Evolutionary conservation across 2,329 filamentous ascomycete genomes (phyloP).

Genomic region (Penicillium olsonii): DNA sequence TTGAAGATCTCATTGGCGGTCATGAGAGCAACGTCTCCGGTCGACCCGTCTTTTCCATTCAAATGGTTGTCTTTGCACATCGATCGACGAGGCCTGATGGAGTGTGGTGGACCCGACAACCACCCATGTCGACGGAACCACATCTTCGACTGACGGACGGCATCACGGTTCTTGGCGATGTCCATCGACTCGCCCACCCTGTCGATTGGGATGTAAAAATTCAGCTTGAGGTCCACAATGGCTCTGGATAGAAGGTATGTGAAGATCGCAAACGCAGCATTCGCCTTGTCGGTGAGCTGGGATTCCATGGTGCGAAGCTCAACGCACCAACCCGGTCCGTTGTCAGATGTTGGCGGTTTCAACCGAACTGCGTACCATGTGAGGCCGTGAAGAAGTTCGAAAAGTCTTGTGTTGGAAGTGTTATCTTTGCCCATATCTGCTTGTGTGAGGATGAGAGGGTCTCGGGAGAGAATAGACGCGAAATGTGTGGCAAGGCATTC

Average conservation of each 20-base stretch:
- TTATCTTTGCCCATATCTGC: constrained; percentile 13
- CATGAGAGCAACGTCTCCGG: constrained; percentile 6
- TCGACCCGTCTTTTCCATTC: background rate
- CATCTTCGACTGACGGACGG: constrained; percentile 74
- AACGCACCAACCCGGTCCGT: constrained; percentile 86
- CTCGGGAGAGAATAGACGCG: constrained; percentile 13
- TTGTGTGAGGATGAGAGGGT: constrained; percentile 14
- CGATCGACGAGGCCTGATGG: background rate
- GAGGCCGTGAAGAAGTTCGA: constrained; percentile 18
- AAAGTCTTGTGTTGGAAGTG: constrained; percentile 10
- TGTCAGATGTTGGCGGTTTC: constrained; percentile 62
- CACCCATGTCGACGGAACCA: constrained; percentile 85
- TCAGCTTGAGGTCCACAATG: constrained; percentile 82
- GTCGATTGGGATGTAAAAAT: constrained; percentile 85
- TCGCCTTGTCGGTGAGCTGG: constrained; percentile 90
- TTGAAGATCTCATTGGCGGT: constrained; percentile 16
- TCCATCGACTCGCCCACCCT: constrained; percentile 90
- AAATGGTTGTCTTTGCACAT: background rate
- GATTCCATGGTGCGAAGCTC: constrained; percentile 96
- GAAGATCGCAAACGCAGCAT: constrained; percentile 88
- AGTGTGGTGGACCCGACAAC: constrained; percentile 38
- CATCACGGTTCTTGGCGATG: constrained; percentile 75
- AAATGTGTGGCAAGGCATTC: constrained; percentile 19
- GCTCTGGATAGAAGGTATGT: constrained; percentile 86
- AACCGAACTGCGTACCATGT: constrained; percentile 21